These are phyloP conservation scores for Apiospora kogelbergensis DNA, from an alignment of 2,329 filamentous ascomycete species.

Conservation along the genomic window DNA sequence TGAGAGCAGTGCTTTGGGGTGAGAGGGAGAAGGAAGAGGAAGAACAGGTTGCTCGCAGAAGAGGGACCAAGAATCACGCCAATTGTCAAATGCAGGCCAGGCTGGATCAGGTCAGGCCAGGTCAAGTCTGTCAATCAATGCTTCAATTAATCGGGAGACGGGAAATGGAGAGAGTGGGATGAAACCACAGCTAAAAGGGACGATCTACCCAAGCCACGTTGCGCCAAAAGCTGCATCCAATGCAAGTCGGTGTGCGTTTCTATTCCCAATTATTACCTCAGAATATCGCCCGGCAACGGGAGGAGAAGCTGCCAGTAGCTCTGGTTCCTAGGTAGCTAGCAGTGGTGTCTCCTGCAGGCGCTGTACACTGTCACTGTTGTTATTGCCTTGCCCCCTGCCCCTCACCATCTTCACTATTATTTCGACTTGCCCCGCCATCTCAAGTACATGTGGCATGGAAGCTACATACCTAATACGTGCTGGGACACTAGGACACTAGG, in stretches of 20 bases:
- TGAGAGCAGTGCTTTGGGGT: neutral
- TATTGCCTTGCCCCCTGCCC: neutral
- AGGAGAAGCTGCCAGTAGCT: neutral
- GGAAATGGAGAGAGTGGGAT: neutral
- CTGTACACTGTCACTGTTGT: neutral
- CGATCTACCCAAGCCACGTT: constrained; percentile 7
- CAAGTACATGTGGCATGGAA: neutral
- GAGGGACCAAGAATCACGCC: constrained; percentile 5
- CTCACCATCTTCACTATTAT: neutral
- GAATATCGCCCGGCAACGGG: neutral
- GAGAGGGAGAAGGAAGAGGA: neutral
- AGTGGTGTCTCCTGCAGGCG: neutral
- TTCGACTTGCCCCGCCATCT: neutral
- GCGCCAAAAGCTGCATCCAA: neutral
- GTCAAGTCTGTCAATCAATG: neutral
- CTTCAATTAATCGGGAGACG: neutral
- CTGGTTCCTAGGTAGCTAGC: neutral
- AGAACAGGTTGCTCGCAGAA: neutral
- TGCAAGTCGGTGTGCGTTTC: constrained; percentile 6
- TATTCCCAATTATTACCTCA: constrained; percentile 6
- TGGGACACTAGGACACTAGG: neutral
- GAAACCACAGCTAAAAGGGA: neutral
- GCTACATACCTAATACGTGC: too few relatives aligned
- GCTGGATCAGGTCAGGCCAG: neutral
- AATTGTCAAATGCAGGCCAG: neutral